phyloP scores from a whole-genome alignment of 805 yeast species.

The Sugiyamaella mastotermitis region DNA sequence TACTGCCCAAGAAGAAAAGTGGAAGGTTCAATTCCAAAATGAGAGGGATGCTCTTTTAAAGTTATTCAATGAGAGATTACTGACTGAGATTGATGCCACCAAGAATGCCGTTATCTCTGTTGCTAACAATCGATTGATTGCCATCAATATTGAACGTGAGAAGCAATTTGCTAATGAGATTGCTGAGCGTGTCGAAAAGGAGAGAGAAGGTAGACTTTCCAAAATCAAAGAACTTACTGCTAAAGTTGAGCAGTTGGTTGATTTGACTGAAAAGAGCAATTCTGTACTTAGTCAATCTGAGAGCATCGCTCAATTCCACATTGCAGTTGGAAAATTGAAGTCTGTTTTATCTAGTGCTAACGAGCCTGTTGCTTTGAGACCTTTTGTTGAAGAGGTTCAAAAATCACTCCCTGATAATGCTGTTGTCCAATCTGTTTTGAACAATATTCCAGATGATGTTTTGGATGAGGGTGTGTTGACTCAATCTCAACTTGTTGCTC shows the following conservation, averaged over 20 bases:
- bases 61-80: constrained; percentile 52
- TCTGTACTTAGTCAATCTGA: constrained; percentile 35
- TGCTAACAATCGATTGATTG: constrained; percentile 65
- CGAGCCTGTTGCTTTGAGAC: constrained; percentile 33
- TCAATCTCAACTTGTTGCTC: constrained; percentile 66
- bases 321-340: constrained; percentile 39
- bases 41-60: constrained; percentile 56
- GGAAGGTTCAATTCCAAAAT: constrained; percentile 54
- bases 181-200: constrained; percentile 54
- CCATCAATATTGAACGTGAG: constrained; percentile 63
- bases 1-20: constrained; percentile 45
- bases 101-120: constrained; percentile 59
- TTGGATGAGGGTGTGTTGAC: constrained; percentile 59
- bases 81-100: constrained; percentile 61
- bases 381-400: constrained; percentile 27
- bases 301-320: constrained; percentile 37
- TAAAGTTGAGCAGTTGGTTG: constrained; percentile 51
- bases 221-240: constrained; percentile 55
- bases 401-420: constrained; percentile 41
- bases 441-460: constrained; percentile 41
- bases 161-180: constrained; percentile 58
- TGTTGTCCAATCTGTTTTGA: constrained; percentile 44
- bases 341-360: constrained; percentile 36
- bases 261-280: constrained; percentile 33
- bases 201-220: constrained; percentile 74